Evolutionary conservation across 148 eudicot species (phyloP), one percentile per base, ranked within the genome.

Genomic region (Gaultheria prostrata): DNA sequence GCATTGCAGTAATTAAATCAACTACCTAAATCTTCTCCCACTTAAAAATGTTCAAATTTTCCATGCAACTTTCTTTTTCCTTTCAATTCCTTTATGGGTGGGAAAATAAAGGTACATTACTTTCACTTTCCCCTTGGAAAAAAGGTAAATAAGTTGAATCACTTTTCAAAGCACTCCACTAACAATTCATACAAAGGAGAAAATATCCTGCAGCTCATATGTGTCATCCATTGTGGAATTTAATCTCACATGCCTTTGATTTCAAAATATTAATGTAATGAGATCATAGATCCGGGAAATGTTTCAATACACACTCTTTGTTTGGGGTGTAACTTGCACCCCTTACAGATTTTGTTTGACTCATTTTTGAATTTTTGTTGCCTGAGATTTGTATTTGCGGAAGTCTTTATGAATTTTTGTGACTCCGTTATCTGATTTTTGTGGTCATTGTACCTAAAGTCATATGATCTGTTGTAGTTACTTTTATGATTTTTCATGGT

Each of bases 91-190:
- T 71, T 71, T 71, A 33, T 71, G 46, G 76, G 76, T 71, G 76
- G 61, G 76, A 17, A 71, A 71, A 14, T 71, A 18, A 32, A 71
- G 46, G n/a, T 32, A 2, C 43, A 15, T 35, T 33, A 20, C 45
- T 32, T 35, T 18, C 65, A 54, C 80, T 50, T 53, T 78, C 67
- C 56, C 81, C 48, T 54, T 78, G 26, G n/a, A 30, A 53, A 77
- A 76, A 48, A 43, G 35, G 14, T 46, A 28, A 32, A 18, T 28
- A 1, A 8, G 13, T 78, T 78, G 21, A 77, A 30, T 17, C 39
- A 78, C 63, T 78, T 78, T 78, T 78, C 48, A 48, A 9, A 54
- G 67, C 81, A 78, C 63, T 78, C 32, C 67, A 78, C 81, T 78
- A 28, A 21, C 67, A 78, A 67, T 54, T 30, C 33, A 32, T 26